Base-by-base conservation (phyloP, 305 asterid genomes). In the Caryopteris hybrid region DNA sequence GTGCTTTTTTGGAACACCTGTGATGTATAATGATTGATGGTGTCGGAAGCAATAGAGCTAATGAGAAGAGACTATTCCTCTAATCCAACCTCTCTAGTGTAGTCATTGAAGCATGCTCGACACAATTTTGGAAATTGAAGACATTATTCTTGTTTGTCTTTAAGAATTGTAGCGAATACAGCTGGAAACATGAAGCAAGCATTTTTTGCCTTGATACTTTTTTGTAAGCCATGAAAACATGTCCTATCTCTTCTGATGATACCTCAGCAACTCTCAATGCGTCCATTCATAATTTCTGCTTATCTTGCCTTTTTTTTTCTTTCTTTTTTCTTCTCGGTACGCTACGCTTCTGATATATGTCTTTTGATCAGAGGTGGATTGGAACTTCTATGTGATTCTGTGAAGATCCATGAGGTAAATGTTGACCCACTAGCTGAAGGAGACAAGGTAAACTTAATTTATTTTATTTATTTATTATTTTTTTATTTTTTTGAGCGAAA, bases 301-400 rank as follows among this genome's bases (percentile, higher is more conserved):
- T 61, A 6, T 51, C 43, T 0, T 21, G 38, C 21, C 33, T 39
- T 54, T 25, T 45, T 29, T 47, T 71, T 21, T 21, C 65, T 46
- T 21, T 23, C 4, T 36, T 36, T 36, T 36, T 9, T 8, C 1
- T 6, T 4, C 10, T 36, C 10, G 5, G 1, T 8, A 9, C 12
- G 8, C 7, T 17, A 1, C 23, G 33, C 42, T 45, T 46, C 18
- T 71, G 3, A 63, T 46, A 14, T 55, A 1, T 57, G 8, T 43
- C 38, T 33, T 64, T 56, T 53, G 45, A 43, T 43, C 78, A 84
- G 90, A 57, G 90, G 90, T 52, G 90, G 90, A 41, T 79, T 82
- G 70, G 90, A 84, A 77, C 85, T 84, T 63, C 71, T 84, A 2
- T 84, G 90, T 71, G 52, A 82, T 56, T 84, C 87, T 13, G 83